Evolutionary conservation across 164 flowering plant species (phyloP).

Genomic region (Chimonanthus praecox): DNA sequence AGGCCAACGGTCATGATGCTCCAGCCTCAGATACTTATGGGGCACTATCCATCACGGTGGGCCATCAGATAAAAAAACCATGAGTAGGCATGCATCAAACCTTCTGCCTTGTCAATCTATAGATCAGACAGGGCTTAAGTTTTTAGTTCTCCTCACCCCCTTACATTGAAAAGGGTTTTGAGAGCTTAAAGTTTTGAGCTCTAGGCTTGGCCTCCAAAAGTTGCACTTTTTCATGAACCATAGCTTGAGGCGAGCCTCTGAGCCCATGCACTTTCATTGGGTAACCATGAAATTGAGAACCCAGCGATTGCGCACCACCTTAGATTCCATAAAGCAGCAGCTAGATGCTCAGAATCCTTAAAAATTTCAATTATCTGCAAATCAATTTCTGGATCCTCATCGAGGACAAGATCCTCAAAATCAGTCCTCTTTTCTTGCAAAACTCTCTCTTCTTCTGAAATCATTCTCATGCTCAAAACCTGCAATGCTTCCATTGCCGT

Average conservation of each 20-base stretch:
- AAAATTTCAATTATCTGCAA: constrained; percentile 37
- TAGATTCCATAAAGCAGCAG: constrained; percentile 55
- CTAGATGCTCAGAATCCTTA: constrained; percentile 32
- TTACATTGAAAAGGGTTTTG: neutral
- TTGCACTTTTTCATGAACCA: neutral
- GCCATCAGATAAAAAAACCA: neutral
- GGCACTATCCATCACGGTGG: neutral
- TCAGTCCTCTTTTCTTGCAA: constrained; percentile 28
- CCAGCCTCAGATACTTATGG: neutral
- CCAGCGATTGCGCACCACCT: constrained; percentile 77
- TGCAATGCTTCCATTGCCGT: constrained; percentile 84
- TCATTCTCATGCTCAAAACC: constrained; percentile 77
- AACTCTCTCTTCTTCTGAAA: constrained; percentile 37
- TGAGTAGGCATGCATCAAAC: too few species aligned
- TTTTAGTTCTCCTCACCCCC: neutral
- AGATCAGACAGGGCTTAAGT: neutral
- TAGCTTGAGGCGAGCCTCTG: constrained; percentile 39
- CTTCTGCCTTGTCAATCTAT: neutral
- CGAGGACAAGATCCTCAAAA: constrained; percentile 37
- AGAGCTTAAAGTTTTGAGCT: neutral
- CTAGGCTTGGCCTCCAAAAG: neutral
- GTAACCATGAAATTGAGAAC: constrained; percentile 49
- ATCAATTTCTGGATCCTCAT: constrained; percentile 56
- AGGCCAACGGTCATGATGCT: neutral
- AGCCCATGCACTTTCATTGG: constrained; percentile 63